Conservation (phyloP, 495 filamentous ascomycete species). For the Podospora fimiseda region DNA sequence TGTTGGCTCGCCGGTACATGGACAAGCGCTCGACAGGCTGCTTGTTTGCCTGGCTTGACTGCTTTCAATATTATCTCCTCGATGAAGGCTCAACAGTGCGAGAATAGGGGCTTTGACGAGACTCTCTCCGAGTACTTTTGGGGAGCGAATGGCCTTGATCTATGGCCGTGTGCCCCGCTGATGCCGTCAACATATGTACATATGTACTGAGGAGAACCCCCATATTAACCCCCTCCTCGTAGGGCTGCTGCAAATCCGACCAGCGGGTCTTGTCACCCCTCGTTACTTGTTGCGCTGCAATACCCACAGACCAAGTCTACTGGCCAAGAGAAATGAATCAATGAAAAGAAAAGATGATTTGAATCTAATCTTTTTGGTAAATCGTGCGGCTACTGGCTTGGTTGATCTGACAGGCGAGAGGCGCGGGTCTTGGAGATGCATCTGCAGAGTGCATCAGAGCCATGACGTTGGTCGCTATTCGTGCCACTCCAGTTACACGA, state of each 20-base stretch:
- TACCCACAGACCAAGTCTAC: background rate
- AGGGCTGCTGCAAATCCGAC: constrained; percentile 18
- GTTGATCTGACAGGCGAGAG: background rate
- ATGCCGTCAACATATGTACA: constrained; percentile 7
- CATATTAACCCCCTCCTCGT: background rate
- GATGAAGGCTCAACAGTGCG: no score
- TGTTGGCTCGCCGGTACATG: background rate
- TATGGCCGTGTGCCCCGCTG: constrained; percentile 10
- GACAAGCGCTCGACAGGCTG: background rate
- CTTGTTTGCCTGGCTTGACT: constrained; percentile 2
- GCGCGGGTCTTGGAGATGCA: background rate
- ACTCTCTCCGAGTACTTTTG: no score
- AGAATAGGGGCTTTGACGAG: background rate
- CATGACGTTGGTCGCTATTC: background rate
- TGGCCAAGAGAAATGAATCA: background rate
- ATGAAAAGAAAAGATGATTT: background rate
- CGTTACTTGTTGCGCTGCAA: background rate
- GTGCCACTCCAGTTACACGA: no score
- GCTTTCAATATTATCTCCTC: no score
- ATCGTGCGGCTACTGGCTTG: background rate
- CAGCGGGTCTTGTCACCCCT: background rate
- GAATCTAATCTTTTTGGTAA: background rate
- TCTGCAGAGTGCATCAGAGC: background rate
- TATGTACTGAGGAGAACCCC: no score
- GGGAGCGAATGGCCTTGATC: constrained; percentile 12